Conservation (phyloP, 805 yeast species). For the Hanseniaspora nectarophila region DNA sequence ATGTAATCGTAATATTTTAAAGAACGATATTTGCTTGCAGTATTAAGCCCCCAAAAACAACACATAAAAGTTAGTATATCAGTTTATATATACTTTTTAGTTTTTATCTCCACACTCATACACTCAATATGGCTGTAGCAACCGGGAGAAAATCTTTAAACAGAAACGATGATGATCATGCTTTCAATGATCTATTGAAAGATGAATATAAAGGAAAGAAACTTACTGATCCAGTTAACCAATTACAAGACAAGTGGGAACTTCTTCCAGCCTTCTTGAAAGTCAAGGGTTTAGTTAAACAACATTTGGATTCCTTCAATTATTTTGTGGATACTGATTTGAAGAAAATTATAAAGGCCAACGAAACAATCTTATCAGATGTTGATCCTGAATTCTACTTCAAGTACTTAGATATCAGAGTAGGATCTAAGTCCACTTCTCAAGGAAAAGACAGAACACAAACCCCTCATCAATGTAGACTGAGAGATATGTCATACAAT, state of each 20-base stretch:
- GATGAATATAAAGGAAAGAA: conserved; percentile 78
- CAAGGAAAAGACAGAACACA: conserved; percentile 45
- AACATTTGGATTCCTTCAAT: conserved; percentile 95
- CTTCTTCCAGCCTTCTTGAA: conserved; percentile 87
- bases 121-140: conserved; percentile 1
- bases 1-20: too few relatives aligned
- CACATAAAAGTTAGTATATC: too few relatives aligned
- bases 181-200: conserved; percentile 64
- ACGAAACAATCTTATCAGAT: conserved; percentile 77
- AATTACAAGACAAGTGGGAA: conserved; percentile 96
- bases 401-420: conserved; percentile 84
- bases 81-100: too few relatives aligned
- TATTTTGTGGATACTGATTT: conserved; percentile 89
- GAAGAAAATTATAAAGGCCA: conserved; percentile 84
- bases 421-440: conserved; percentile 65
- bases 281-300: conserved; percentile 92
- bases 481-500: conserved; percentile 85
- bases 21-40: too few relatives aligned
- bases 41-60: too few relatives aligned
- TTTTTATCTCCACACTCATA: too few relatives aligned
- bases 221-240: conserved; percentile 74
- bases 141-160: conserved; percentile 6
- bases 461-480: conserved; percentile 91
- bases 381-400: conserved; percentile 95
- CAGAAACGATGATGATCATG: conserved; percentile 34